Evolutionary conservation across 2,329 filamentous ascomycete genomes (phyloP), one percentile per base, ranked within the genome.

Genomic region (Pseudocercospora eumusae): DNA sequence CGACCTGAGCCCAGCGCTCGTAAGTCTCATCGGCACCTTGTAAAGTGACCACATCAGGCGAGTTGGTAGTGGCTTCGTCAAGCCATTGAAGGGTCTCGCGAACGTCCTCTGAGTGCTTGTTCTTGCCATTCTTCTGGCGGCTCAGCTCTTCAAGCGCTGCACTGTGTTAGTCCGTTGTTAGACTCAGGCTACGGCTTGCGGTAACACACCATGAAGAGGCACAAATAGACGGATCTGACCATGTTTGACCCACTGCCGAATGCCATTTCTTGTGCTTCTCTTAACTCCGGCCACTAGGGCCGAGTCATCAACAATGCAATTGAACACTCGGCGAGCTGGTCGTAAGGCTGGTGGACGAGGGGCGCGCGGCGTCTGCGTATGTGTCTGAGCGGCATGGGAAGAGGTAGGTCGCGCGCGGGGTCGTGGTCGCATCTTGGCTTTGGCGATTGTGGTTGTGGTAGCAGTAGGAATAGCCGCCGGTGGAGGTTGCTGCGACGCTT

Each of bases 221-320:
- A 83, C 80, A 67, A 81, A 83, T 44, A 83, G 76, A 66, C 79
- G 75, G 54, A 82, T 81, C 66, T 80, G 77, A 62, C 78, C 80
- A 64, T 79, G 78, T 62, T 76, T 75, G 42, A 82, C 75, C 80
- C 80, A 82, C 71, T 82, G 81, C 70, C 79, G 75, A 64, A 83
- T 80, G 57, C 80, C 80, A 68, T 83, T 81, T 65, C 80, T 75
- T 59, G 80, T 82, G 71, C 78, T 80, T 70, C 77, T 79, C 75
- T 81, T 82, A 54, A 81, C 79, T 61, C 81, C 80, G 44, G 79
- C 79, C 60, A 82, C 76, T 65, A 83, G 70, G 31, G 81, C 80
- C 20, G 78, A 80, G 66, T 82, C 81, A 69, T 83, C 81, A 66
- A 82, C 79, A 66, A 82, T 82, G 71, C 80, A 82, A 74, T 82